phyloP scores from a whole-genome alignment of 768 basidiomycete genomes.

The Pleurotus djamor region DNA sequence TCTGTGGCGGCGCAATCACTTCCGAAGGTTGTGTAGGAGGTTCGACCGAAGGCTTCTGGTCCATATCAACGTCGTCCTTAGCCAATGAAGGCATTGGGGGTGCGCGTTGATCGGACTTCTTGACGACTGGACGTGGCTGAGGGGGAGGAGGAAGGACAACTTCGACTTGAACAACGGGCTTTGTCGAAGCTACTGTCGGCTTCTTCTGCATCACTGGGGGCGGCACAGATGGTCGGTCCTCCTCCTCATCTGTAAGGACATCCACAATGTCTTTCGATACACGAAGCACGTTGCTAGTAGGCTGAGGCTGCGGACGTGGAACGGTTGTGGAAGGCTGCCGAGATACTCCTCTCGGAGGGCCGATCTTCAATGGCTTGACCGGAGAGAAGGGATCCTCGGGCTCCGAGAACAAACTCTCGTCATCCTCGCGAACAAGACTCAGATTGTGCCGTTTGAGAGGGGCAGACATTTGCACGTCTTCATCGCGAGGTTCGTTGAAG shows the following conservation, averaged over 20 bases:
- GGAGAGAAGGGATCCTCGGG: neutral
- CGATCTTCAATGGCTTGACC: neutral
- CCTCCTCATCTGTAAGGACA: slow-evolving; percentile 39
- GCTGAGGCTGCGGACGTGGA: neutral
- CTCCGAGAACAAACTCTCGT: neutral
- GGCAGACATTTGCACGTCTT: too few species aligned
- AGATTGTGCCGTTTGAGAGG: neutral
- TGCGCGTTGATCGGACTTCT: too few species aligned
- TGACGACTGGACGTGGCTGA: neutral
- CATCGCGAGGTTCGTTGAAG: too few species aligned
- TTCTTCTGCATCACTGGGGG: neutral
- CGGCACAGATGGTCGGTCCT: slow-evolving; percentile 9
- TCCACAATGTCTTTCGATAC: slow-evolving; percentile 29
- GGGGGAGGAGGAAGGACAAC: neutral
- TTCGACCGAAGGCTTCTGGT: too few species aligned
- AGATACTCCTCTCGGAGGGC: neutral
- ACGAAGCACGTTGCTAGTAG: neutral
- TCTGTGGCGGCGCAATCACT: too few species aligned
- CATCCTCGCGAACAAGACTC: neutral
- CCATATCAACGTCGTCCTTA: neutral
- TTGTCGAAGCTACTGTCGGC: neutral
- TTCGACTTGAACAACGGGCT: neutral
- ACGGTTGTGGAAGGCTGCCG: neutral
- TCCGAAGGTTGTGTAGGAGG: too few species aligned
- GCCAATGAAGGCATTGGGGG: neutral